These are phyloP conservation scores for Elongisporangium prolatum DNA, from an alignment of 352 stramenopile species.

Conservation along the genomic window DNA sequence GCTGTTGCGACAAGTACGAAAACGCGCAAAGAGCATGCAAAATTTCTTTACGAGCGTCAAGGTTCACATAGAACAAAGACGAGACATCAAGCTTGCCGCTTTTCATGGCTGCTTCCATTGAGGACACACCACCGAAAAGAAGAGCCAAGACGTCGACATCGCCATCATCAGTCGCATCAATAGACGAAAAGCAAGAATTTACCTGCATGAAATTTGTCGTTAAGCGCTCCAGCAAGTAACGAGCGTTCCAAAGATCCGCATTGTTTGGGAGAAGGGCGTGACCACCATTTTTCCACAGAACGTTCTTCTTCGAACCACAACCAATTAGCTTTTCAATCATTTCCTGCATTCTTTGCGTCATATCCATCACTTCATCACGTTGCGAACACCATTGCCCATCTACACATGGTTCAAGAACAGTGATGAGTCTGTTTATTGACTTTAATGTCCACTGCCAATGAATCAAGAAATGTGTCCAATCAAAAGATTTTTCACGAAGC, in stretches of 20 bases:
- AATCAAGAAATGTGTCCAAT: constrained; percentile 82
- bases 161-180: constrained; percentile 19
- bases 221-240: constrained; percentile 59
- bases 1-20: constrained; percentile 66
- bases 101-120: constrained; percentile 81
- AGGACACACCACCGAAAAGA: constrained; percentile 61
- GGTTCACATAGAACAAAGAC: constrained; percentile 69
- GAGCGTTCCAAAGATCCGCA: constrained; percentile 59
- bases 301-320: constrained; percentile 60
- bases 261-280: constrained; percentile 73
- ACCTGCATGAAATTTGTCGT: constrained; percentile 58
- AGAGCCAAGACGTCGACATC: constrained; percentile 69
- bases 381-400: constrained; percentile 14
- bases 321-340: constrained; percentile 72
- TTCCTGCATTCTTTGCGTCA: constrained; percentile 65
- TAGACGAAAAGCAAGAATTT: constrained; percentile 23
- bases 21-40: constrained; percentile 80
- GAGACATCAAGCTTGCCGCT: constrained; percentile 69
- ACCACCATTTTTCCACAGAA: constrained; percentile 92
- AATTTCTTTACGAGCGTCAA: constrained; percentile 57
- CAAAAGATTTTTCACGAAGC: constrained; percentile 39
- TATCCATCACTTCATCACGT: constrained; percentile 56
- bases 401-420: constrained; percentile 10
- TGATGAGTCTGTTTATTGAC: constrained; percentile 32
- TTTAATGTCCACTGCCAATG: constrained; percentile 81